Base-by-base conservation (phyloP, 345 rosid species). In the Lagerstroemia speciosa region DNA sequence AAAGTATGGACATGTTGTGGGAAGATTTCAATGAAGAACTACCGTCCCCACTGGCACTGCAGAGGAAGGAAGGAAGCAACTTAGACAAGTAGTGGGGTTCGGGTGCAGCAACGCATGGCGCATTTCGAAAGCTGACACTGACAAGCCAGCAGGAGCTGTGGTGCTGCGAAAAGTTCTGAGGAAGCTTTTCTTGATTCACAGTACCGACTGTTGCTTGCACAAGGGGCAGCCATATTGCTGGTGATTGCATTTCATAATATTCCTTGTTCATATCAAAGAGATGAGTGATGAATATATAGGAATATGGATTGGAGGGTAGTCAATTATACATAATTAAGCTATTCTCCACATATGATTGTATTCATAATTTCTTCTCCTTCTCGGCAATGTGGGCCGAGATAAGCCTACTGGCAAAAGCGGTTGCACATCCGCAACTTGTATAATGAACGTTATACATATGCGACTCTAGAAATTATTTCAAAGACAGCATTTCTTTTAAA, bases 1-100 rank as follows among this genome's bases (percentile, higher is more conserved):
- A 91, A 65, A 86, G 77, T 74, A 88, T 89, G 96, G 98, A 92
- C 76, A 66, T 84, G 80, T 64, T 92, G 63, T 92, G 98, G 98
- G 98, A 92, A 69, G 88, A 89, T 77, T 87, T 92, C 69, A 89
- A 89, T 64, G 94, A 87, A 19, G 41, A 81, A n/a, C 68, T 65
- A 0, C 31, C n/a, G 19, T 43, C 31, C 26, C 19, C 34, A 8
- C 10, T 1, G 67, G 19, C 11, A 31, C 45, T 77, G 71, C 76
- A 75, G 29, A 6, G 78, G 76, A 63, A 30, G 76, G 61, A 30
- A 72, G 19, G 76, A 73, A 19, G 48, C 70, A 27, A 78, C 53
- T 48, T 66, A 58, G 79, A 64, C 8, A n/a, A 66, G 70, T 41
- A 57, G 57, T 2, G 61, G 55, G 48, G 67, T 16, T 63, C 38